Evolutionary conservation across 2,329 filamentous ascomycete genomes (phyloP), one percentile per base, ranked within the genome.

Genomic region (Xylaria arbuscula): DNA sequence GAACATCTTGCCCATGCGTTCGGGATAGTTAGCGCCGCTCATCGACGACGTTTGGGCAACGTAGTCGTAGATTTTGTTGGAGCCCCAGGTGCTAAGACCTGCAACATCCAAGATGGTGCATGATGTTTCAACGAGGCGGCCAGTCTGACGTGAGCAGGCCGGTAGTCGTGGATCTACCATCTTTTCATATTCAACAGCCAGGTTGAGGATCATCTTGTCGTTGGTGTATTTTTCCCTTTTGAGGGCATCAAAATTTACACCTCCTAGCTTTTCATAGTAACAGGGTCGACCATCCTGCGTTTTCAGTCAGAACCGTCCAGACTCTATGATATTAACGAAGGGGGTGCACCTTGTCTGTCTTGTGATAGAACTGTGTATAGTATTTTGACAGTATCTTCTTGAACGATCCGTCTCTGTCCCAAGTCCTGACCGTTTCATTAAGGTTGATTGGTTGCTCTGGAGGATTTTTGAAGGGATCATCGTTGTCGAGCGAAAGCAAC

Each of bases 281-380:
- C 98, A 89, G 61, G 96, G 96, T 75, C 96, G 92, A 75, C 96
- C 96, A 84, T 98, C 96, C 94, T 97, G 73, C 45, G 40, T 1
- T 53, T 45, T 42, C n/a, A 9, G 54, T 64, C 22, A 64, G 45
- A 42, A 61, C 22, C 45, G 22, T 13, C 22, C 17, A 40, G 19
- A 28, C 38, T 47, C 60, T 36, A 70, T 42, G 58, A 54, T 50
- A 22, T 13, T 45, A 17, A 38, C 17, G 15, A 34, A n/a, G 57
- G 11, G 38, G n/a, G 1, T 42, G 10, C 48, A 91, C 89, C 83
- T 93, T 94, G 83, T 96, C 93, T 13, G 90, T 95, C 86, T 98
- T 98, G 88, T 99, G 96, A 85, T 99, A 99, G 86, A 96, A 99
- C 84, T 99, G 96, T 56, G 93, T 93, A 84, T 99, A 99, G 86